phyloP scores from a whole-genome alignment of 2,329 filamentous ascomycete genomes.

The Trichoderma arundinaceum region DNA sequence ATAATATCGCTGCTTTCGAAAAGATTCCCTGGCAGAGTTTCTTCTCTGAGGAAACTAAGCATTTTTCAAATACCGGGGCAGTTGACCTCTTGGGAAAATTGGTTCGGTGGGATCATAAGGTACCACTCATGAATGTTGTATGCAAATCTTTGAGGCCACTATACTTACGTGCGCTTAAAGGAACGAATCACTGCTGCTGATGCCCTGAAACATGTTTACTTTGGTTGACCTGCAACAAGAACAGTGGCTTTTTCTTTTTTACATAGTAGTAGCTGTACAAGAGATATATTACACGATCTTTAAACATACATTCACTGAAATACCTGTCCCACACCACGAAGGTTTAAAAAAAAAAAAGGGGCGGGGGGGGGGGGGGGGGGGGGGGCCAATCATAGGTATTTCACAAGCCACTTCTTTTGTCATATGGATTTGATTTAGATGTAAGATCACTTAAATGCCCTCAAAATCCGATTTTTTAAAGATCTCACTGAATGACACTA shows the following conservation, averaged over 20 bases:
- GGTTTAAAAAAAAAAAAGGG: not conserved
- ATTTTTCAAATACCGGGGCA: constrained; percentile 93
- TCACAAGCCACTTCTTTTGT: not conserved
- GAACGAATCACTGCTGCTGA: not conserved
- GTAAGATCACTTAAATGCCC: not conserved
- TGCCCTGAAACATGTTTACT: constrained; percentile 1
- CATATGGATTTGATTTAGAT: not conserved
- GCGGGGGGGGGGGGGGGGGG: too few relatives aligned
- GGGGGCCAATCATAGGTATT: not conserved
- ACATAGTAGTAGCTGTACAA: not conserved
- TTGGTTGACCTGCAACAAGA: not conserved
- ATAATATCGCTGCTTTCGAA: constrained; percentile 92
- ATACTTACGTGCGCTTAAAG: not conserved
- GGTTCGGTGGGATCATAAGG: constrained; percentile 94
- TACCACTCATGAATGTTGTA: constrained; percentile 44
- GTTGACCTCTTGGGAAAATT: constrained; percentile 98
- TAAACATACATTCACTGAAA: too few relatives aligned
- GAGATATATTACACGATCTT: too few relatives aligned
- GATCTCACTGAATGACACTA: not conserved
- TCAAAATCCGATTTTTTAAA: not conserved
- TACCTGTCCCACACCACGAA: too few relatives aligned
- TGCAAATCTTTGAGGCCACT: not conserved
- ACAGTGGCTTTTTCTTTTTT: too few relatives aligned
- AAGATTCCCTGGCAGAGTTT: constrained; percentile 99
- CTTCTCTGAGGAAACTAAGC: constrained; percentile 93